phyloP scores from a whole-genome alignment of 345 rosid species.

The Firmiana major region DNA sequence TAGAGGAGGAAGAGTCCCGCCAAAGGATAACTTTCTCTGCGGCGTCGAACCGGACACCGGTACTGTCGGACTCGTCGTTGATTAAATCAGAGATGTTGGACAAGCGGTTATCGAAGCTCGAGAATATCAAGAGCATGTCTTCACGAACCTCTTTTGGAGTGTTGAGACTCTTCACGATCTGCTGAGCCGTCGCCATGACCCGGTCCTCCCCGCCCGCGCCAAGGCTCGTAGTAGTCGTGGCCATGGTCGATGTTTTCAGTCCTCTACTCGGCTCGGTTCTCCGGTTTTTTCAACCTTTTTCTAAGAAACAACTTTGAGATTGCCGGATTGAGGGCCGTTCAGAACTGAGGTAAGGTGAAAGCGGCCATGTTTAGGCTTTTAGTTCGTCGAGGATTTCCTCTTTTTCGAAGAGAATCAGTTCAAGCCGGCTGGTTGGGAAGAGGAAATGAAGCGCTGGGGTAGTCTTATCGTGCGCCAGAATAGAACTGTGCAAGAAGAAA shows the following conservation, averaged over 20 bases:
- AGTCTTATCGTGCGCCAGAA: background rate
- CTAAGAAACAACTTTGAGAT: background rate
- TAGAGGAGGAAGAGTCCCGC: conserved; percentile 46
- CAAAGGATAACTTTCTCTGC: conserved; percentile 70
- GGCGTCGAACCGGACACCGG: conserved; percentile 44
- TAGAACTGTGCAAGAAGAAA: background rate
- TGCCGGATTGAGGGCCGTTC: background rate
- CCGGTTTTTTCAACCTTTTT: background rate
- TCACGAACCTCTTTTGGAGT: conserved; percentile 86
- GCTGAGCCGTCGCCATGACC: conserved; percentile 93
- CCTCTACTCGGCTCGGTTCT: background rate
- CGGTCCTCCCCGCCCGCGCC: conserved; percentile 69
- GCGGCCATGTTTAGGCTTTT: too few relatives aligned
- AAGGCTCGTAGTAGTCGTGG: conserved; percentile 36
- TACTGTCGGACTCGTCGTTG: conserved; percentile 31
- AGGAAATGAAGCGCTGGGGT: background rate
- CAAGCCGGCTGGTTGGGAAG: background rate
- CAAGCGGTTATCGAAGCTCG: conserved; percentile 89
- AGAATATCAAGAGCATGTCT: conserved; percentile 90
- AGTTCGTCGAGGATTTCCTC: too few relatives aligned
- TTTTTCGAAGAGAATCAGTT: too few relatives aligned
- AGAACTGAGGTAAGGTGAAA: background rate
- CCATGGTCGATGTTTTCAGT: conserved; percentile 25
- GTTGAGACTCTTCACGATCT: conserved; percentile 93
- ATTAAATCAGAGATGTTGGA: conserved; percentile 79